Evolutionary conservation across 768 basidiomycete genomes (phyloP), one percentile per base, ranked within the genome.

Genomic region (Hydnomerulius pinastri): DNA sequence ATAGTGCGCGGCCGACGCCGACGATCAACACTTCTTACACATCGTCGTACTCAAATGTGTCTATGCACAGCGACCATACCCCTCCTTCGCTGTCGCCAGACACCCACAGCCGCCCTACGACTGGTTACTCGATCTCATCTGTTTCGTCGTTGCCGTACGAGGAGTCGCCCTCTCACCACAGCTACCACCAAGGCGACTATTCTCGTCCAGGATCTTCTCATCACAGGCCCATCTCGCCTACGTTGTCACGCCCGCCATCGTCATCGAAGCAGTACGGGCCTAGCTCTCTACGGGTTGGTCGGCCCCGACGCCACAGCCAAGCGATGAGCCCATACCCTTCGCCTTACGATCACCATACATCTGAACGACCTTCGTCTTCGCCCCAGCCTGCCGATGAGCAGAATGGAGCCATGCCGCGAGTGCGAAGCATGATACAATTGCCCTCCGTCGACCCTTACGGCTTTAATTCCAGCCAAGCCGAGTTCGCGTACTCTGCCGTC

Each of bases 281-380:
- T 6, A 74, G 71, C 20, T 81, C 85, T 13, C 69, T 90, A 46
- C 84, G 86, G 65, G 79, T 92, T 29, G 81, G 88, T 23, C 79
- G 90, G 25, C 78, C 79, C 38, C 79, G 90, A 37, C 80, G 90
- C 50, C 90, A 92, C 68, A 89, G 86, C 65, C 90, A 92, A 66
- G 90, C 90, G 1, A 85, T 92, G 77, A 87, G 84, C 60, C 90
- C 90, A 11, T 92, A 92, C 69, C 90, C 90, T 15, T 86, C 83
- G 54, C 88, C 90, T 38, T 92, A 92, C 68, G 85, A 83, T 51
- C 80, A 85, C 47, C 73, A 78, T 38, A 55, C 68, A 17, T 80
- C 81, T 43, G 82, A 84, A 54, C 80, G 87, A 33, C 85, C 83
- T 1, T 87, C 85, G 47, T 82, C 85, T 21, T 86, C 85, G 9